These are phyloP conservation scores for Alternaria hordeiaustralica DNA, from an alignment of 2,329 filamentous ascomycete species.

Conservation along the genomic window DNA sequence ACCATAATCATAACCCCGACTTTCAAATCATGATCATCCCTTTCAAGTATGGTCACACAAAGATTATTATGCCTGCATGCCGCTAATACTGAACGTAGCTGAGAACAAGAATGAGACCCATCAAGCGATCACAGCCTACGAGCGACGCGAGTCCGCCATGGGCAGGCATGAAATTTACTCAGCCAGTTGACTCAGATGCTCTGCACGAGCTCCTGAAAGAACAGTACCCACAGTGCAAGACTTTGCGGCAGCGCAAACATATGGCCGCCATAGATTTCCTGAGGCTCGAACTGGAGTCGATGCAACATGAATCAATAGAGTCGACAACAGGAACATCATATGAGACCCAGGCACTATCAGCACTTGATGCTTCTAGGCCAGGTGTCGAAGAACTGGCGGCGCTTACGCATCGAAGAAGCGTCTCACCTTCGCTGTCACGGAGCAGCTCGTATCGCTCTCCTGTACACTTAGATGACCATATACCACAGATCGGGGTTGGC, in stretches of 20 bases:
- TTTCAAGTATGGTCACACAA: background rate
- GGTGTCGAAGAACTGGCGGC: background rate
- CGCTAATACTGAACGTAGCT: background rate
- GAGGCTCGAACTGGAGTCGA: conserved; percentile 25
- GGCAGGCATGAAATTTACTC: conserved; percentile 31
- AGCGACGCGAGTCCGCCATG: conserved; percentile 35
- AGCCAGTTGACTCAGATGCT: conserved; percentile 32
- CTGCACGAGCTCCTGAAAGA: conserved; percentile 29
- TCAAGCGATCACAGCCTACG: conserved; percentile 22
- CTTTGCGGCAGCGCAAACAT: conserved; percentile 34
- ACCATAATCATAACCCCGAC: background rate
- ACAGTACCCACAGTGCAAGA: conserved; percentile 26
- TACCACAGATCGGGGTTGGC: conserved; percentile 1
- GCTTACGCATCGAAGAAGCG: background rate
- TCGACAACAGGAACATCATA: background rate
- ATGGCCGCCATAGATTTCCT: conserved; percentile 38
- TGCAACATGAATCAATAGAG: conserved; percentile 14
- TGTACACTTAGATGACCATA: background rate
- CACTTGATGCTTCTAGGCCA: background rate
- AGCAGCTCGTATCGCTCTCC: background rate
- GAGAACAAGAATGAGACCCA: conserved; percentile 13
- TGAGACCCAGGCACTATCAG: background rate
- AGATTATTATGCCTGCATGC: background rate
- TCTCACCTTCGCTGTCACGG: background rate
- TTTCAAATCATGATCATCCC: background rate